phyloP scores from a whole-genome alignment of 2,329 filamentous ascomycete species.

The Lachnellula willkommii region DNA sequence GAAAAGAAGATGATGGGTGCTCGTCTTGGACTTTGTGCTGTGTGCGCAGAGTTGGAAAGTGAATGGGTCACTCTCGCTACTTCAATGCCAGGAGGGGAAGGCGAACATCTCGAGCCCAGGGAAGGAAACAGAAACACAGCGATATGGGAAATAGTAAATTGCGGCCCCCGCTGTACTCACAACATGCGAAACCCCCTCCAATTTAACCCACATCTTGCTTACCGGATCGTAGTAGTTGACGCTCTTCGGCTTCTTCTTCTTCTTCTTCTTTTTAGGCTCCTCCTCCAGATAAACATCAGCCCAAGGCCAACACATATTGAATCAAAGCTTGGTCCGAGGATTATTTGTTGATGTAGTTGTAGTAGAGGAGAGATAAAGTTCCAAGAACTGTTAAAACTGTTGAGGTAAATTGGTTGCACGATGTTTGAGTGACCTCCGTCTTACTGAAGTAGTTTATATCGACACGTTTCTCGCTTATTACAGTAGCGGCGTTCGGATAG shows the following conservation, averaged over 20 bases:
- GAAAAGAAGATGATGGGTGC: not conserved
- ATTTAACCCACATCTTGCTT: slow-evolving; percentile 9
- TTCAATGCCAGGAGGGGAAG: not conserved
- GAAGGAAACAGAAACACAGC: not conserved
- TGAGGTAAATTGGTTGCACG: no score
- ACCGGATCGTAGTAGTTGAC: slow-evolving; percentile 18
- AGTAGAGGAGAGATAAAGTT: not conserved
- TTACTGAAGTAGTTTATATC: no score
- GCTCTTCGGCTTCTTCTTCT: slow-evolving; percentile 7
- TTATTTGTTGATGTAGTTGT: not conserved
- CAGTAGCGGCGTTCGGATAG: no score
- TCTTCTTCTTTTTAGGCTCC: slow-evolving; percentile 12
- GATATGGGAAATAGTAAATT: not conserved
- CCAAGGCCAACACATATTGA: slow-evolving; percentile 22
- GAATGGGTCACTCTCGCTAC: not conserved
- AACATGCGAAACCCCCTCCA: slow-evolving; percentile 4
- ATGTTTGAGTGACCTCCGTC: no score
- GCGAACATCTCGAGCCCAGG: not conserved
- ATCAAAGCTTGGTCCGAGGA: slow-evolving; percentile 8
- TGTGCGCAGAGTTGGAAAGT: not conserved
- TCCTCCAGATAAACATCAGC: slow-evolving; percentile 24
- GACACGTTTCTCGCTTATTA: no score
- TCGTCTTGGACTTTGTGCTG: not conserved
- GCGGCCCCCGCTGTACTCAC: slow-evolving; percentile 6
- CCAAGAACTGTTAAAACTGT: not conserved